Evolutionary conservation across 441 rosid genomes (phyloP), one percentile per base, ranked within the genome.

Genomic region (Populus trichocarpa): DNA sequence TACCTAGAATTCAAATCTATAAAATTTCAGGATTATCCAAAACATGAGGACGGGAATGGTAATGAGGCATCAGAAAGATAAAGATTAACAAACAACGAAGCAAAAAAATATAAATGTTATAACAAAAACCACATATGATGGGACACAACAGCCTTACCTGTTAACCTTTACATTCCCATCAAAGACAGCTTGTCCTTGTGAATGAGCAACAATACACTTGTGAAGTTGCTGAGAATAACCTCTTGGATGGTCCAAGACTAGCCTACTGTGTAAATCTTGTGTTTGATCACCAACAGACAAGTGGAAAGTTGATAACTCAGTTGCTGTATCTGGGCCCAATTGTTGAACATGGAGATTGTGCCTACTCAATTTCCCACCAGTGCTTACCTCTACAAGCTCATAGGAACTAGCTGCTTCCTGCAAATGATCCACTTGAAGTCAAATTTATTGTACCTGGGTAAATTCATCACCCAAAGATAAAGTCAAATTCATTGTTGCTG

Each of bases 331-430:
- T 8, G 98, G 92, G 61, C 99, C 98, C 36, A 91, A 79, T 82
- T 95, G 98, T 78, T 92, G 96, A 59, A 93, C 90, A 78, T 93
- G 96, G 73, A 93, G 86, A 86, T 92, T 93, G 86, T 95, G 98
- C 82, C 99, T 86, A 83, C 98, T 92, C 64, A 95, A 81, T 79
- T 83, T 93, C 73, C 97, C 98, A 5, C 99, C 99, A 2, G 91
- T 89, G 81, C 99, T 93, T 80, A 92, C 88, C 88, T 95, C 99
- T 22, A 89, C 92, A 32, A 95, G 95, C 80, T 92, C 93, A 75
- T 93, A 95, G 36, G 76, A 75, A 82, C 99, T 93, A 78, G 84
- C 81, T 57, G 90, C 77, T 87, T 91, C 93, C 99, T 93, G 85
- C 83, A 81, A 59, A 74, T 18, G 61, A 40, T 30, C 63, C 69